Evolutionary conservation across 306 rosid genomes (phyloP).

Genomic region (Nissolia schottii): DNA sequence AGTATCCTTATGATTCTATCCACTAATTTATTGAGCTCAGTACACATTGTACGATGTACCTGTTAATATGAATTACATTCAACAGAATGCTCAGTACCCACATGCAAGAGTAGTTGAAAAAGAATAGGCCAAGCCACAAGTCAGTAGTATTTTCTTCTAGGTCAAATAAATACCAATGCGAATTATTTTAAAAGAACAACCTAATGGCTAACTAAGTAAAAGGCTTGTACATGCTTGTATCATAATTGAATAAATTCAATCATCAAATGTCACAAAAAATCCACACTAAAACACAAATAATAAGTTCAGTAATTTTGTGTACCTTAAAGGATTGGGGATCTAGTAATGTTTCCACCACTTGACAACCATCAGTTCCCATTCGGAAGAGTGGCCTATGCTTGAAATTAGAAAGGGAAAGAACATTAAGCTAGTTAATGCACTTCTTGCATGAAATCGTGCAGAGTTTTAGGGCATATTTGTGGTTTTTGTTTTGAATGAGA

Average conservation of each 20-base stretch:
- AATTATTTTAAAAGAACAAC: neutral
- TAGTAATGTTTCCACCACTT: slow-evolving; percentile 35
- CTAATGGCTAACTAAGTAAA: neutral
- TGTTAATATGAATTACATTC: slow-evolving; percentile 33
- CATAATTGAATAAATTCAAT: neutral
- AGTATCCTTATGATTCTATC: slow-evolving; percentile 47
- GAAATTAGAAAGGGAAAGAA: slow-evolving; percentile 22
- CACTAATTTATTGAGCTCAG: slow-evolving; percentile 50
- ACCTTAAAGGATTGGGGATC: slow-evolving; percentile 59
- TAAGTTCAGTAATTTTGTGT: slow-evolving; percentile 6
- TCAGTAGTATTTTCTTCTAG: neutral
- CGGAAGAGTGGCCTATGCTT: slow-evolving; percentile 37
- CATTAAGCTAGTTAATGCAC: slow-evolving; percentile 21
- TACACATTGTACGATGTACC: slow-evolving; percentile 71
- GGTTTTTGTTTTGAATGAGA: too few species aligned
- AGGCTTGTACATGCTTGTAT: neutral
- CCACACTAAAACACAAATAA: neutral
- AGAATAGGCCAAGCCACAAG: neutral
- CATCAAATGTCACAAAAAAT: neutral
- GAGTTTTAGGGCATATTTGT: too few species aligned
- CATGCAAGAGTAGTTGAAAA: slow-evolving; percentile 2
- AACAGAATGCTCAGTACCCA: slow-evolving; percentile 8
- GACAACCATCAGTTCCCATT: slow-evolving; percentile 72
- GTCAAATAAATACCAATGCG: neutral
- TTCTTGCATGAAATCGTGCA: slow-evolving; percentile 8